Conservation (phyloP, 345 rosid genomes). For the Turnera subulata region DNA sequence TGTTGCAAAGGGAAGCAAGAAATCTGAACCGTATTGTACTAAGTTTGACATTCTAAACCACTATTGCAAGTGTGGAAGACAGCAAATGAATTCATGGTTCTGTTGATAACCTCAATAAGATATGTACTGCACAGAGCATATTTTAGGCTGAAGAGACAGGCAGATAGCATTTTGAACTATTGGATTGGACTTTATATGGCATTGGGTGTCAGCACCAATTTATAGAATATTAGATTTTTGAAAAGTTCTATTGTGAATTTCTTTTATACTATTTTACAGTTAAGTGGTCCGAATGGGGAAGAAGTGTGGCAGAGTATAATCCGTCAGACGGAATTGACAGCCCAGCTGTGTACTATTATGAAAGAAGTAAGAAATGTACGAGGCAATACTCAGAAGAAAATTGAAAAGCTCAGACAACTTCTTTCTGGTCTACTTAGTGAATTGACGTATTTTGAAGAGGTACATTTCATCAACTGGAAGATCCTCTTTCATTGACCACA, state of each 20-base stretch:
- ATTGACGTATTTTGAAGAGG: conserved; percentile 97
- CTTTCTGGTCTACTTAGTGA: conserved; percentile 94
- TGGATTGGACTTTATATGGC: no score
- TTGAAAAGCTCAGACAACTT: conserved; percentile 96
- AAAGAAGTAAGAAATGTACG: conserved; percentile 94
- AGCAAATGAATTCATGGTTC: no score
- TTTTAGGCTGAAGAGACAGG: no score
- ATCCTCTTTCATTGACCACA: conserved; percentile 12
- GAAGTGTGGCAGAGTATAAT: conserved; percentile 93
- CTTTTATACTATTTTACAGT: conserved; percentile 37
- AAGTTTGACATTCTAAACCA: no score
- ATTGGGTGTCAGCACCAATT: no score
- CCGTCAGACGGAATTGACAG: conserved; percentile 92
- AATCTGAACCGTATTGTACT: no score
- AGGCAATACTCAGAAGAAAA: conserved; percentile 96
- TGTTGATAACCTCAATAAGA: no score
- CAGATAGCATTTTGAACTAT: no score
- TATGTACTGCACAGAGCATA: no score
- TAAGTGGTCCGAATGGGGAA: conserved; percentile 56
- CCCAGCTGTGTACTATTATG: conserved; percentile 83
- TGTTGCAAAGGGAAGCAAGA: no score
- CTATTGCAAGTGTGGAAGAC: no score
- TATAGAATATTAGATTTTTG: neutral
- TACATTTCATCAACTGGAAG: conserved; percentile 23
- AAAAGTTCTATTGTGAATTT: no score